phyloP scores from a whole-genome alignment of 164 flowering plant genomes.

The Houttuynia cordata region DNA sequence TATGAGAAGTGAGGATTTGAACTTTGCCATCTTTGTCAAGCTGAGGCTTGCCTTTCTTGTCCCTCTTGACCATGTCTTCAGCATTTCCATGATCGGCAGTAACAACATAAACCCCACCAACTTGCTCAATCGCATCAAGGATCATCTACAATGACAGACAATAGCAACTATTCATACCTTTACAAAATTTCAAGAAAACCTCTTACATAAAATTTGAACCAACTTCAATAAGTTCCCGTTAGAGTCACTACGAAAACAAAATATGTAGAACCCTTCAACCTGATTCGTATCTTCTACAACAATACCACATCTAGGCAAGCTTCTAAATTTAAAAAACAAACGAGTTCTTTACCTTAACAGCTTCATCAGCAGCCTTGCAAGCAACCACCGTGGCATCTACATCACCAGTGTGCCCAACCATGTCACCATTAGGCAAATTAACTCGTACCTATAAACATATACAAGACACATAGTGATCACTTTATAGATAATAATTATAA shows the following conservation, averaged over 20 bases:
- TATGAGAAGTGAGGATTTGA: constrained; percentile 92
- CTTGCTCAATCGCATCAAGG: constrained; percentile 86
- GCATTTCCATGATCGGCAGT: constrained; percentile 99
- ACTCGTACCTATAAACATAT: constrained; percentile 51
- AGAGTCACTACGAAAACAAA: not conserved
- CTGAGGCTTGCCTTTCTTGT: constrained; percentile 69
- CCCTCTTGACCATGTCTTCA: constrained; percentile 97
- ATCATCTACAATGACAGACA: constrained; percentile 45
- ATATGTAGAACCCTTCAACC: not conserved
- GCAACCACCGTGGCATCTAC: constrained; percentile 78
- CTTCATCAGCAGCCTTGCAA: constrained; percentile 96
- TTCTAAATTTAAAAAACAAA: not conserved
- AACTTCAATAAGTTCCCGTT: not conserved
- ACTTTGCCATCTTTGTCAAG: constrained; percentile 73
- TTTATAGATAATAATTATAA: no score
- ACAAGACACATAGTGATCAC: not conserved
- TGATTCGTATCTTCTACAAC: no score
- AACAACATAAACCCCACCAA: constrained; percentile 83
- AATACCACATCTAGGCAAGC: no score
- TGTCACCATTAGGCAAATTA: constrained; percentile 29
- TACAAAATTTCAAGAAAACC: no score
- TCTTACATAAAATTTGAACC: not conserved
- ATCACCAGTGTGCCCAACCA: constrained; percentile 92
- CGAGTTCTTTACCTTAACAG: constrained; percentile 58
- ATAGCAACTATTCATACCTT: not conserved